Base-by-base conservation (phyloP, 208 protist species). In the Spongospora subterranea region DNA sequence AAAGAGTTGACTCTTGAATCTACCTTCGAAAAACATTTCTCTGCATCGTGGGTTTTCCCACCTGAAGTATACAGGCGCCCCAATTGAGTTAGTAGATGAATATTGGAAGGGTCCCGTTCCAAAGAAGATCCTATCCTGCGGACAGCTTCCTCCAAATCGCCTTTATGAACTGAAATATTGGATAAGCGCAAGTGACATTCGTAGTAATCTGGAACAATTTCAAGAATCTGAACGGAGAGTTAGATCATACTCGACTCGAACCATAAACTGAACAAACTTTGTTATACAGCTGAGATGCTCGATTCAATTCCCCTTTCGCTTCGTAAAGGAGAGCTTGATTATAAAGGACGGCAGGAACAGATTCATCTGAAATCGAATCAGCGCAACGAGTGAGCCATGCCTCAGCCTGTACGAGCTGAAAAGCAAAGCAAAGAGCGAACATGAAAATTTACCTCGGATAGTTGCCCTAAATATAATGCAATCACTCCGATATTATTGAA, bases 401-500 rank as follows among this genome's bases (percentile, higher is more conserved):
- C 35, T 35, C 71, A 35, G 71, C 71, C 71, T 82, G 71, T 39
- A 45, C 35, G 40, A 39, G 71, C 6, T 35, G 6, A 20, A 35
- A 82, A 82, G 29, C 13, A 43, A 82, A n/a, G 6, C 35, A 40
- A 13, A 43, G 17, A 82, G 6, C n/a, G 6, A 20, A 82, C n/a
- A 35, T 13, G 35, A 35, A 39, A 39, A 6, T 82, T 43, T 82
- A 82, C 71, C n/a, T 82, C 71, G n/a, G 6, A 6, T 6, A 45
- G 6, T 43, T 45, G 40, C 11, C 71, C 71, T 20, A 82, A n/a
- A 6, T 6, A 35, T n/a, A 82, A 43, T 6, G 35, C n/a, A 13
- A 82, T 35, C 11, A 82, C 71, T 6, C 71, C 71, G 35, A 82
- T 82, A 43, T 82, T 82, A n/a, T 82, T 82, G 35, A 82, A 43